Base-by-base conservation (phyloP, 2,329 filamentous ascomycete species). In the Tympanopsis confertula region DNA sequence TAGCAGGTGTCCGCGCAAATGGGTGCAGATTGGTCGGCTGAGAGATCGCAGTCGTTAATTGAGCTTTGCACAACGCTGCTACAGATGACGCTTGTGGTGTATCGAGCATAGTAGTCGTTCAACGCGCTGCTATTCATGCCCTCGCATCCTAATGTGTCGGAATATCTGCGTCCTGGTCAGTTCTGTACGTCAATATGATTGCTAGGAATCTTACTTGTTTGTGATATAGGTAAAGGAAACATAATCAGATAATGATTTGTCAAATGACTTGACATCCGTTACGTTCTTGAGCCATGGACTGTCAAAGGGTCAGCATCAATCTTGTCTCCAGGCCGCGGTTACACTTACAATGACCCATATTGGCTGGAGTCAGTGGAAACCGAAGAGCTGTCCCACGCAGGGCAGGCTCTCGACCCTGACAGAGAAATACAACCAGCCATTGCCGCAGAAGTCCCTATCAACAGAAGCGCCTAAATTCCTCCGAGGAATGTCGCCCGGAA, bases 11-110 rank as follows among this genome's bases (percentile, higher is more conserved):
- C 82, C 35, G 89, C 91, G 58, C 91, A 98, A 13, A 96, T 66
- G 2, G 91, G 87, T 41, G 68, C 67, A 4, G 84, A 76, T 30
- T 79, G 64, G 20, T 69, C 61, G n/a, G 68, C 57, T 1, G 79
- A 71, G 35, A 93, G 63, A 15, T 63, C 60, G 60, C 91, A 98
- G 19, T 70, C 54, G 10, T 62, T 54, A 49, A 82, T 77, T 4
- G 91, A 96, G 54, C 86, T 88, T 59, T 98, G 91, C 37, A 98
- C 75, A 53, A 98, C 83, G 46, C 85, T 74, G 66, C 93, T 96
- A 70, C 91, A 98, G 45, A 98, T 72, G 45, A 93, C 81, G 43
- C 84, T 91, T 35, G 78, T 91, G 4, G 89, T 94, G 61, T 89
- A 98, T 49, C 91, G 82, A 36, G 91, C 89, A 61, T 98, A 98